These are phyloP conservation scores for Pisolithus orientalis DNA, from an alignment of 768 basidiomycete genomes.

Conservation along the genomic window DNA sequence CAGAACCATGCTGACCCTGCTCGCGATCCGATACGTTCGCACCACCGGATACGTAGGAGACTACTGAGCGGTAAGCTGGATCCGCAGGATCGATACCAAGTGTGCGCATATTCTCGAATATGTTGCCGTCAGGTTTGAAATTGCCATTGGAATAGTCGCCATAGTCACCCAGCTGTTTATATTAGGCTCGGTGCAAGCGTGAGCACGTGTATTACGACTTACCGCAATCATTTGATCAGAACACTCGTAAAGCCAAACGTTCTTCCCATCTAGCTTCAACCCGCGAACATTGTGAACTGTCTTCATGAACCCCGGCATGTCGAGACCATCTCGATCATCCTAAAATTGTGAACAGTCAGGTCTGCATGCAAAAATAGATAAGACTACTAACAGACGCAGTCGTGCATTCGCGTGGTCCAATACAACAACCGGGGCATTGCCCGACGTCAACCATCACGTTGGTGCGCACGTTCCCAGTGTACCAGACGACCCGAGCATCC, in stretches of 20 bases:
- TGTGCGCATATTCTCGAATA: no score
- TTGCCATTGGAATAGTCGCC: background rate
- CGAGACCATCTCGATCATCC: background rate
- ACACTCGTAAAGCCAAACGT: background rate
- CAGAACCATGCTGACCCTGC: background rate
- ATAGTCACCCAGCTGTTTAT: background rate
- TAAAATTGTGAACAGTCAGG: background rate
- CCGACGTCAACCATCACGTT: background rate
- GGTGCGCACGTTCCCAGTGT: background rate
- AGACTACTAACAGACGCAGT: background rate
- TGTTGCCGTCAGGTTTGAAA: background rate
- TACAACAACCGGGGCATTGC: background rate
- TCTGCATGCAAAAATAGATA: background rate
- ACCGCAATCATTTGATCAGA: background rate
- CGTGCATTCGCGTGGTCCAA: background rate
- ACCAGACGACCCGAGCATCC: background rate
- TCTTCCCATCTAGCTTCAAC: background rate
- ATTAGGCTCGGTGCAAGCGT: background rate
- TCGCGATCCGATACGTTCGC: no score
- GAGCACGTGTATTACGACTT: background rate
- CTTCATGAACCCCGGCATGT: background rate
- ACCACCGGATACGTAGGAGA: background rate
- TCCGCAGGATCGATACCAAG: no score
- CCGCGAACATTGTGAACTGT: background rate
- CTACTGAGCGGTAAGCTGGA: no score